phyloP scores from a whole-genome alignment of 129 eudicot species.

The Heracleum sosnowskyi region DNA sequence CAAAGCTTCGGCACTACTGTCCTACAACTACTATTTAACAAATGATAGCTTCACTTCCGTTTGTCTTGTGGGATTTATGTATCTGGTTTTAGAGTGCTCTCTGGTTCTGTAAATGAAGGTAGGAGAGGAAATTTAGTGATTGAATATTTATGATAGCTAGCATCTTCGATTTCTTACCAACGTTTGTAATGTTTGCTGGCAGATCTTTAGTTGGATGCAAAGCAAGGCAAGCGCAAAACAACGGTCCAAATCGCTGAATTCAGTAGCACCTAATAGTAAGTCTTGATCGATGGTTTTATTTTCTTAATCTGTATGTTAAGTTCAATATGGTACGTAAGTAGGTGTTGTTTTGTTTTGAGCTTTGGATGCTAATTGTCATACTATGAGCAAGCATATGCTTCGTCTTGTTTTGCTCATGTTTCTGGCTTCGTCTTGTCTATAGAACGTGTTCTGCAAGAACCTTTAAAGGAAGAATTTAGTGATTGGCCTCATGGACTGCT shows the following conservation, averaged over 20 bases:
- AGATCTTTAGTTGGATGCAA: slow-evolving; percentile 55
- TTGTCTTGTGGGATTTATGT: slow-evolving; percentile 24
- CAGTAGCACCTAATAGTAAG: slow-evolving; percentile 22
- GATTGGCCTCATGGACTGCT: slow-evolving; percentile 81
- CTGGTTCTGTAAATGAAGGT: slow-evolving; percentile 18
- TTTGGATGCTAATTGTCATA: neutral
- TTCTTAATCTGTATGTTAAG: neutral
- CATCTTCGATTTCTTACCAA: slow-evolving; percentile 5
- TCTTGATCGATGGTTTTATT: neutral
- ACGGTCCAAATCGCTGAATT: slow-evolving; percentile 10
- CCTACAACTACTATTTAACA: slow-evolving; percentile 14
- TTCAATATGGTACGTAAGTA: neutral
- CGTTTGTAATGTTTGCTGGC: neutral
- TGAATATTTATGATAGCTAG: slow-evolving; percentile 3
- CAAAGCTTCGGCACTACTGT: slow-evolving; percentile 18
- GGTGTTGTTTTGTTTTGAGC: neutral
- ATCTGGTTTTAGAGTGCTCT: neutral
- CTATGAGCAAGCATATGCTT: neutral
- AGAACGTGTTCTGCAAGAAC: slow-evolving; percentile 33
- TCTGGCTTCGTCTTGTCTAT: neutral
- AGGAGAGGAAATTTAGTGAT: neutral
- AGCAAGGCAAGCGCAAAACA: slow-evolving; percentile 31
- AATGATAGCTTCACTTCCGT: neutral
- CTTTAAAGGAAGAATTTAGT: slow-evolving; percentile 56
- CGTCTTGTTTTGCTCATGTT: neutral